Percentiles rank a stretch among this genome's conserved stretches.
These are phyloP conservation scores for Eleusine indica DNA, from an alignment of 176 grass and related monocot species.

Conservation along the genomic window DNA sequence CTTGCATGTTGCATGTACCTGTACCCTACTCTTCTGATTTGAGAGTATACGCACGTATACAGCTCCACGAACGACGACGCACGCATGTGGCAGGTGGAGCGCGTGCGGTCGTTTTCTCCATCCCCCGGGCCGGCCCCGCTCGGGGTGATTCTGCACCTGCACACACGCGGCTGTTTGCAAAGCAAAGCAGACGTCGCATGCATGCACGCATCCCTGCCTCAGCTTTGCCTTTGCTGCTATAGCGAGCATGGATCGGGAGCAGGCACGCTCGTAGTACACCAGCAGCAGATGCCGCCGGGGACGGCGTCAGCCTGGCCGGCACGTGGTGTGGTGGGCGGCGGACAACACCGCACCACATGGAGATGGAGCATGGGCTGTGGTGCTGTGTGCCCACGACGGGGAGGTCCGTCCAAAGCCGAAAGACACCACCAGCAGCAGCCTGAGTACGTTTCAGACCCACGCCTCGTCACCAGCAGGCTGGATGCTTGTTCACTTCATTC, in stretches of 20 bases:
- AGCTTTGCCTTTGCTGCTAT: neutral
- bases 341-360: neutral
- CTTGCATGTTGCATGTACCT: too few species aligned
- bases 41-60: too few species aligned
- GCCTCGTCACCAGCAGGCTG: too few species aligned
- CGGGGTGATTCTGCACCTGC: too few species aligned
- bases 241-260: neutral
- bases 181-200: neutral
- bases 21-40: too few species aligned
- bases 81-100: constrained; percentile 1
- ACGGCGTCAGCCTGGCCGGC: neutral
- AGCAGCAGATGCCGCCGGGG: too few species aligned
- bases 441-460: too few species aligned
- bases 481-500: too few species aligned
- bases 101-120: neutral
- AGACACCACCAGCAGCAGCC: neutral
- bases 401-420: neutral
- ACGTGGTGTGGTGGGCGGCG: constrained; percentile 29
- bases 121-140: neutral
- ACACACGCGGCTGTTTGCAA: neutral
- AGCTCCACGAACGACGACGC: too few species aligned
- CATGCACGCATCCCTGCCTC: neutral
- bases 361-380: too few species aligned
- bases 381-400: neutral
- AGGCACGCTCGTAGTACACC: too few species aligned